phyloP scores from a whole-genome alignment of 148 eudicot genomes.

The Rhododendron williamsianum region DNA sequence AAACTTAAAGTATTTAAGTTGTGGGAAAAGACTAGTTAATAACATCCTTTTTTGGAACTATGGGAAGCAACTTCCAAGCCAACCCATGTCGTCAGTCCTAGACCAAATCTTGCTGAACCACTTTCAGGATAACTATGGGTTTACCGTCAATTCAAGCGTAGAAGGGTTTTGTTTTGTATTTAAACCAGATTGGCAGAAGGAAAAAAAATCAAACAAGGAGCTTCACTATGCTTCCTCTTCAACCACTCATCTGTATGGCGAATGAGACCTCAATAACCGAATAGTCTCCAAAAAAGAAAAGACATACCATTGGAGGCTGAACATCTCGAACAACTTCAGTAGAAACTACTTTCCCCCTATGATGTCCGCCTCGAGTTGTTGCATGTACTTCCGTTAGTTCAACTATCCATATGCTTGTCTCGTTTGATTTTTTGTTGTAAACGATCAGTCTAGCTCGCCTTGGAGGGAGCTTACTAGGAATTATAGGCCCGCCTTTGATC shows the following conservation, averaged over 20 bases:
- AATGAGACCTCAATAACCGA: neutral
- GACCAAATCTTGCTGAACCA: neutral
- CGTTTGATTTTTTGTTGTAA: slow-evolving; percentile 68
- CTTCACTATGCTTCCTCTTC: slow-evolving; percentile 1
- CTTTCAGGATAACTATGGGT: neutral
- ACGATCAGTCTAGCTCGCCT: slow-evolving; percentile 69
- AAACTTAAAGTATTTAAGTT: neutral
- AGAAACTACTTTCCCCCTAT: slow-evolving; percentile 78
- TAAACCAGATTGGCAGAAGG: neutral
- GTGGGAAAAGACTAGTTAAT: neutral
- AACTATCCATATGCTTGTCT: slow-evolving; percentile 77
- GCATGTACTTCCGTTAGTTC: slow-evolving; percentile 79
- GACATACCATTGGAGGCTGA: slow-evolving; percentile 83
- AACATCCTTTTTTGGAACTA: neutral
- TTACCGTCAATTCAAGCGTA: neutral
- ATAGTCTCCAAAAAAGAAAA: slow-evolving; percentile 31
- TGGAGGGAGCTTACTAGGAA: slow-evolving; percentile 79
- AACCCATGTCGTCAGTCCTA: neutral
- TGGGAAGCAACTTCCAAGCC: neutral
- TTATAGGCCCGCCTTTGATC: slow-evolving; percentile 55
- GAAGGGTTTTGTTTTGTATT: neutral
- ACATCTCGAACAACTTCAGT: slow-evolving; percentile 65
- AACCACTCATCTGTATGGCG: neutral
- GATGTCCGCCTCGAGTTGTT: slow-evolving; percentile 78
- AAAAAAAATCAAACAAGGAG: slow-evolving; percentile 7